These are phyloP conservation scores for Geranomyces variabilis DNA, from an alignment of 192 early-diverging fungal species.

Conservation along the genomic window DNA sequence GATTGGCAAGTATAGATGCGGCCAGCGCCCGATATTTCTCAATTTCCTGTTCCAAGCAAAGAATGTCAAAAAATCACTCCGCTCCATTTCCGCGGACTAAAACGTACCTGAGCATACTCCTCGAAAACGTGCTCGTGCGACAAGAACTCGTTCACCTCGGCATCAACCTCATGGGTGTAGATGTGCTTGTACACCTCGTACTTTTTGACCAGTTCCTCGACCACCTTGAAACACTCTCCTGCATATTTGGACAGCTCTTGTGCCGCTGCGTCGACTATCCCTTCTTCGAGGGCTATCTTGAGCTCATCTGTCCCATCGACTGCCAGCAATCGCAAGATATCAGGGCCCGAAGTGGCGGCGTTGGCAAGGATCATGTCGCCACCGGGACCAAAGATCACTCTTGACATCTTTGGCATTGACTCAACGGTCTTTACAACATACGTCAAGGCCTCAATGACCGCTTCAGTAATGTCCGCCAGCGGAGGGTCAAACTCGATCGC, in stretches of 20 bases:
- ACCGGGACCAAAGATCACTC: conserved; percentile 40
- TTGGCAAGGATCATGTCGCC: conserved; percentile 30
- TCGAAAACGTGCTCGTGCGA: conserved; percentile 55
- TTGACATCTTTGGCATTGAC: conserved; percentile 50
- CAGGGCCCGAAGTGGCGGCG: conserved; percentile 12
- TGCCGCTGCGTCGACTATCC: conserved; percentile 35
- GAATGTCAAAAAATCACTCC: neutral
- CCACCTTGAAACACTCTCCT: conserved; percentile 49
- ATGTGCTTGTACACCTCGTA: conserved; percentile 53
- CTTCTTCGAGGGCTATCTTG: conserved; percentile 42
- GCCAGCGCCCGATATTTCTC: conserved; percentile 52
- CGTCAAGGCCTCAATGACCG: conserved; percentile 50
- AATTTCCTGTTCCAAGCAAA: conserved; percentile 47
- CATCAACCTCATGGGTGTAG: conserved; percentile 39
- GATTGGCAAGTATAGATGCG: conserved; percentile 42
- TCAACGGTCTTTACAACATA: conserved; percentile 55
- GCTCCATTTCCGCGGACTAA: neutral
- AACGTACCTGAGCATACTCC: conserved; percentile 50
- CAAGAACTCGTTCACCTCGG: conserved; percentile 46
- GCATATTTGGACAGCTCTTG: conserved; percentile 41
- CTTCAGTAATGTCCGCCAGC: conserved; percentile 52
- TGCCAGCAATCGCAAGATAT: conserved; percentile 17
- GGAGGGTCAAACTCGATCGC: conserved; percentile 59
- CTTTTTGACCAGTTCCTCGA: conserved; percentile 44
- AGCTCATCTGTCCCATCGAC: conserved; percentile 32